phyloP scores from a whole-genome alignment of 257 asterid species.

The Lavandula angustifolia region DNA sequence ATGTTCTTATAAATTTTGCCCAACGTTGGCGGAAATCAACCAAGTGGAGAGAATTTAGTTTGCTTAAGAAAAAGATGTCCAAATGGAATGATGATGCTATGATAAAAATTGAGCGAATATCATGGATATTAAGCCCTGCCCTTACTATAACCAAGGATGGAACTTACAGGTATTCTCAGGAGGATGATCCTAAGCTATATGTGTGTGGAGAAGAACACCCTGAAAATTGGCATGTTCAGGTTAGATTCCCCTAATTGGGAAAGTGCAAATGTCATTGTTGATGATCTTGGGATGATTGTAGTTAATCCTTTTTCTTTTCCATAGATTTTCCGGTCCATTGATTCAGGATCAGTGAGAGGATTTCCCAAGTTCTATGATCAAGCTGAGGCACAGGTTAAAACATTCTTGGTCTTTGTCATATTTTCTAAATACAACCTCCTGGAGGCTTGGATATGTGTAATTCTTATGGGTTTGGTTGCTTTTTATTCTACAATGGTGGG shows the following conservation, averaged over 20 bases:
- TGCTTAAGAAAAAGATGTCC: constrained; percentile 64
- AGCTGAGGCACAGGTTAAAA: constrained; percentile 60
- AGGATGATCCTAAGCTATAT: constrained; percentile 67
- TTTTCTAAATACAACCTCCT: constrained; percentile 19
- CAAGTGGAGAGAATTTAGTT: constrained; percentile 80
- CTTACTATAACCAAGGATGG: constrained; percentile 49
- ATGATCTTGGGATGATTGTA: constrained; percentile 28
- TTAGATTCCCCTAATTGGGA: constrained; percentile 33
- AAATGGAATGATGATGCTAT: constrained; percentile 91
- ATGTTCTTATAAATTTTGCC: constrained; percentile 90
- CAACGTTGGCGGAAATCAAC: constrained; percentile 99
- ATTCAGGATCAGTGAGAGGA: constrained; percentile 85
- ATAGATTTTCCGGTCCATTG: constrained; percentile 92
- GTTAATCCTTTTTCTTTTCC: constrained; percentile 26
- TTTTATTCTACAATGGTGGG: not conserved
- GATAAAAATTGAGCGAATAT: constrained; percentile 86
- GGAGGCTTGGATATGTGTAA: constrained; percentile 1
- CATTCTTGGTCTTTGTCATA: constrained; percentile 21
- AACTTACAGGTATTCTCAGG: constrained; percentile 42
- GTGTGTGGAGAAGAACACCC: constrained; percentile 56
- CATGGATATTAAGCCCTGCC: constrained; percentile 92
- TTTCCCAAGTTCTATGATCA: constrained; percentile 63
- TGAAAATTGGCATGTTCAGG: constrained; percentile 96
- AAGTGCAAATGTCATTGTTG: constrained; percentile 27
- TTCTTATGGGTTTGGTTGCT: constrained; percentile 3